These are phyloP conservation scores for Stevia rebaudiana DNA, from an alignment of 140 eudicot species.

Conservation along the genomic window DNA sequence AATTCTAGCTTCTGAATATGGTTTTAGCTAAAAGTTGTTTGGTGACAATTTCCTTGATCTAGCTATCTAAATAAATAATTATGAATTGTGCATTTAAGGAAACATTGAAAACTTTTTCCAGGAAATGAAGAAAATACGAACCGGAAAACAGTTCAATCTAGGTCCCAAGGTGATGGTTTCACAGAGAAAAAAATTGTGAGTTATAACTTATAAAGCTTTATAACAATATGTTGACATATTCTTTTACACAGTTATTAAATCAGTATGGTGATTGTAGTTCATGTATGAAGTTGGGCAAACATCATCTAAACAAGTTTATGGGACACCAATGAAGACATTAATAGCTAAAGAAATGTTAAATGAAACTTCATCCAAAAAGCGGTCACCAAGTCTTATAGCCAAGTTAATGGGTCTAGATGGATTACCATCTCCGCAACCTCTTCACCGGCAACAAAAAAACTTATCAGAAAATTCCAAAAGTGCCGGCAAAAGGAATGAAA, in stretches of 20 bases:
- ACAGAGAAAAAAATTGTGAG: slow-evolving; percentile 42
- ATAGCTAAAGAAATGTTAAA: slow-evolving; percentile 71
- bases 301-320: slow-evolving; percentile 37
- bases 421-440: slow-evolving; percentile 51
- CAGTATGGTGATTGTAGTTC: slow-evolving; percentile 32
- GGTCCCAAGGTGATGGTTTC: slow-evolving; percentile 32
- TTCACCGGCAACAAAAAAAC: slow-evolving; percentile 39
- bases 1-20: slow-evolving; percentile 6
- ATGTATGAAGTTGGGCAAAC: slow-evolving; percentile 37
- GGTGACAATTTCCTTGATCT: not conserved
- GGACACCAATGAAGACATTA: slow-evolving; percentile 63
- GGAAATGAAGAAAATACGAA: slow-evolving; percentile 38
- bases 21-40: slow-evolving; percentile 4
- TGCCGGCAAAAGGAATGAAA: slow-evolving; percentile 20
- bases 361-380: slow-evolving; percentile 47
- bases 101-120: slow-evolving; percentile 30
- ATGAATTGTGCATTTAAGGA: slow-evolving; percentile 8
- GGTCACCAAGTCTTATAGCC: slow-evolving; percentile 62
- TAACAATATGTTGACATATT: not conserved
- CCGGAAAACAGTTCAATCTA: slow-evolving; percentile 34
- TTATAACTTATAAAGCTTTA: slow-evolving; percentile 7
- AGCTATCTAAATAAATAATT: not conserved
- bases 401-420: slow-evolving; percentile 84
- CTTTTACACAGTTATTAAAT: not conserved
- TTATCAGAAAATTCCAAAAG: slow-evolving; percentile 30